A percentile compares a stretch with the other conserved stretches of the same genome.
phyloP scores from a whole-genome alignment of 1,284 basidiomycete genomes.

The Ceratobasidium sp. region DNA sequence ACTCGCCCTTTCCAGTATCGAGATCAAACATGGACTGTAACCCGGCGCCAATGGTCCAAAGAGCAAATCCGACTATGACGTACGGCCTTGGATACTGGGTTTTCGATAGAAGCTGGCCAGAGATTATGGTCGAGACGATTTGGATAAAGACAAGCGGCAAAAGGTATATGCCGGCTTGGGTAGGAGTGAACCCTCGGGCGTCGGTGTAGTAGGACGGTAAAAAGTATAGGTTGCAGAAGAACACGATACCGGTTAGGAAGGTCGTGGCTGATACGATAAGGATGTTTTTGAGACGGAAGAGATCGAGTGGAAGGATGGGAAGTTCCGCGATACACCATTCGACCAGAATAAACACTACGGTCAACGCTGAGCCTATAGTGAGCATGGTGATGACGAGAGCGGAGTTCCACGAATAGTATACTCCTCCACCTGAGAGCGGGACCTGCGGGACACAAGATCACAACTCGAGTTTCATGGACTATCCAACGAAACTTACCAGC shows the following conservation, averaged over 20 bases:
- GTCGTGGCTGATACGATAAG: constrained; percentile 31
- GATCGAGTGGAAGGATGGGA: constrained; percentile 25
- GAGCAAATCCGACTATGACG: constrained; percentile 22
- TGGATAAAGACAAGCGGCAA: constrained; percentile 25
- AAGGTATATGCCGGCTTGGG: too few species aligned
- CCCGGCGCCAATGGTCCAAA: constrained; percentile 31
- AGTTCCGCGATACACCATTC: constrained; percentile 31
- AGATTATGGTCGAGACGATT: neutral
- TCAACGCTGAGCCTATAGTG: constrained; percentile 12
- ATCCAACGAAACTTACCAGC: constrained; percentile 2
- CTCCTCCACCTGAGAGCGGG: constrained; percentile 31
- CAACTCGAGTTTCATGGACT: neutral
- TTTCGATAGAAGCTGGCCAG: constrained; percentile 13
- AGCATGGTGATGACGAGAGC: constrained; percentile 33
- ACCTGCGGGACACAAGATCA: neutral
- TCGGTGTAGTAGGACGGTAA: constrained; percentile 37
- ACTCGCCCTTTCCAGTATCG: constrained; percentile 4
- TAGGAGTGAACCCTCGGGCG: constrained; percentile 31
- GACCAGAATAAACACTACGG: constrained; percentile 12
- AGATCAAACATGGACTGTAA: constrained; percentile 30
- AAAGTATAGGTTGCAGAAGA: constrained; percentile 37
- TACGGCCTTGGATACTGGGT: constrained; percentile 13
- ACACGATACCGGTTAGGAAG: constrained; percentile 30
- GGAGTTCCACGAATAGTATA: constrained; percentile 35
- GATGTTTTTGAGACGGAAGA: constrained; percentile 34